Evolutionary conservation across 2,329 filamentous ascomycete genomes (phyloP).

Genomic region (Fusarium sp.): DNA sequence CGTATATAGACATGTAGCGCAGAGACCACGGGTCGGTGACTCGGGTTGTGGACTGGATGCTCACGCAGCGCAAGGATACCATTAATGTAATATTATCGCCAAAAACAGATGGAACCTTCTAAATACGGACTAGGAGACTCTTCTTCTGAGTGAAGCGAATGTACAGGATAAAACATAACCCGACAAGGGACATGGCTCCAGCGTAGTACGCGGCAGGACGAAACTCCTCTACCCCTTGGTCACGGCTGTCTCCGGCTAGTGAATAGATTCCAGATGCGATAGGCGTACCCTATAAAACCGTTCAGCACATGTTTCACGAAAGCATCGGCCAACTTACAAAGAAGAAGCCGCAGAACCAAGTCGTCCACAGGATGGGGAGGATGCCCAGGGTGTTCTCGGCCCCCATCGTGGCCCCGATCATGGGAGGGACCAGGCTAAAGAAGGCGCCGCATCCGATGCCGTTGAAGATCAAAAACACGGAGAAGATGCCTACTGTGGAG

Average conservation of each 20-base stretch:
- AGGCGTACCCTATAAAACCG: conserved; percentile 26
- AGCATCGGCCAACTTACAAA: conserved; percentile 32
- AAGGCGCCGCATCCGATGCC: conserved; percentile 47
- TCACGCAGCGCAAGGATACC: neutral
- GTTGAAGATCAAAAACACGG: conserved; percentile 40
- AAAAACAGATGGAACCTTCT: neutral
- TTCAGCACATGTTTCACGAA: neutral
- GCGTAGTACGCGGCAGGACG: conserved; percentile 36
- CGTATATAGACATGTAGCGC: neutral
- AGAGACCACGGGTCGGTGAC: neutral
- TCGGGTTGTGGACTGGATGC: neutral
- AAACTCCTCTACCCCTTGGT: conserved; percentile 7
- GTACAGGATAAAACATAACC: conserved; percentile 19
- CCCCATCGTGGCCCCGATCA: conserved; percentile 42
- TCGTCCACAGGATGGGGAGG: conserved; percentile 45
- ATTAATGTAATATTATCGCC: neutral
- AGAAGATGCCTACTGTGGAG: conserved; percentile 39
- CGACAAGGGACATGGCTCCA: conserved; percentile 27
- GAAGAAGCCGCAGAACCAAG: conserved; percentile 47
- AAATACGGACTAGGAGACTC: neutral
- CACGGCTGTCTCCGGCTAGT: neutral
- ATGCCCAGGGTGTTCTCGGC: conserved; percentile 38
- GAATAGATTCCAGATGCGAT: conserved; percentile 41
- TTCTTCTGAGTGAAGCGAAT: conserved; percentile 23
- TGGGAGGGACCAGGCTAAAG: conserved; percentile 46